These are phyloP conservation scores for Polychaeton citri DNA, from an alignment of 2,329 filamentous ascomycete genomes.

Conservation along the genomic window DNA sequence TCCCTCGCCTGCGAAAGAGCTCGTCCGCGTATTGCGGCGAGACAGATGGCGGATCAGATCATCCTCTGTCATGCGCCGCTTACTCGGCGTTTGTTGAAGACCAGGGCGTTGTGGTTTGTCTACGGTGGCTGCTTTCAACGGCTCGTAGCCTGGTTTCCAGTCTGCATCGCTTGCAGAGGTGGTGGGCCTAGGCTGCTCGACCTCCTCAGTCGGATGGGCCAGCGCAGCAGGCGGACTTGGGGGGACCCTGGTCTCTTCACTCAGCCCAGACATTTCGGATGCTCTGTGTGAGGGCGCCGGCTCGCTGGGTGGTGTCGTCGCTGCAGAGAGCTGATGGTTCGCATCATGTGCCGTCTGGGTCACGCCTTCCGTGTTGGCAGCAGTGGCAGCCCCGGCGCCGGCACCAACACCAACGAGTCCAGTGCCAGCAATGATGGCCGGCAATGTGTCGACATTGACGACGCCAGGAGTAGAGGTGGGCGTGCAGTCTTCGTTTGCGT, in stretches of 20 bases:
- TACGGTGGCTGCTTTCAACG: not conserved
- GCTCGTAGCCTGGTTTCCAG: not conserved
- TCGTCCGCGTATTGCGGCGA: conserved; percentile 30
- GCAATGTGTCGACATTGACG: not conserved
- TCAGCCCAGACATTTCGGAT: conserved; percentile 1
- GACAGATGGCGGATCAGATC: conserved; percentile 39
- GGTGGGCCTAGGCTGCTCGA: conserved; percentile 2
- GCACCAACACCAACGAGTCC: not conserved
- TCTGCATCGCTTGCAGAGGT: not conserved
- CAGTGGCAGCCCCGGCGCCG: not conserved
- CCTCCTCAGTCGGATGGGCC: conserved; percentile 8
- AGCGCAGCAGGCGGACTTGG: conserved; percentile 1
- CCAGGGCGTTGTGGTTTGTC: not conserved
- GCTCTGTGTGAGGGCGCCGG: not conserved
- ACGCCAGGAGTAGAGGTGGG: not conserved
- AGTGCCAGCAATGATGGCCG: not conserved
- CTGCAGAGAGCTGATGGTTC: too few relatives aligned
- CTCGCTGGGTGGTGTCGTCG: too few relatives aligned
- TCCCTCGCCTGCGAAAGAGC: conserved; percentile 9
- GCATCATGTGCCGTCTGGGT: too few relatives aligned
- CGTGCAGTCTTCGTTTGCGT: not conserved
- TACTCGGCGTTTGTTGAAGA: conserved; percentile 1
- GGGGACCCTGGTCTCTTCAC: conserved; percentile 4
- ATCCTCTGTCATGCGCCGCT: conserved; percentile 32
- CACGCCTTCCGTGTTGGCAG: not conserved